Base-by-base conservation (phyloP, 2,329 filamentous ascomycete genomes). In the Ilyonectria sp. region DNA sequence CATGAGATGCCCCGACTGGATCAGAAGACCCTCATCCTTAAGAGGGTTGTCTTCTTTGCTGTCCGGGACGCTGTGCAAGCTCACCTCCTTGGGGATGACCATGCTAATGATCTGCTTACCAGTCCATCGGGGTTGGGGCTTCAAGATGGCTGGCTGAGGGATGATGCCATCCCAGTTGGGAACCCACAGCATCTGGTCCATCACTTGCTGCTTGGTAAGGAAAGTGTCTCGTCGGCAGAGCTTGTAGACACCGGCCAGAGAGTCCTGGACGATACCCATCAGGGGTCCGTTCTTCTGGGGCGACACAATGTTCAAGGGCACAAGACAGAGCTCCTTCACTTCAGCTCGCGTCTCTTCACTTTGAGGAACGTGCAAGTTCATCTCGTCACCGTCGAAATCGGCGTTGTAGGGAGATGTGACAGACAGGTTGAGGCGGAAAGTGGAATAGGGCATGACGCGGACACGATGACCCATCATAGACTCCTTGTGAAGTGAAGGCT, bases 401-500 rank as follows among this genome's bases (percentile, higher is more conserved):
- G 96, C 96, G 84, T 99, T 99, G 87, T 99, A 99, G 0, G 96
- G 96, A 31, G 95, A 97, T 1, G 97, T 99, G 78, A 99, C 96
- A 0, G 96, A 99, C 74, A 99, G 83, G 78, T 99, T 99, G 53
- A 99, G 89, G 71, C 96, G 92, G 86, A 99, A 99, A 1, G 96
- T 99, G 6, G 96, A 99, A 82, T 97, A 99, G 3, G 96, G 96
- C 95, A 99, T 98, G 68, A 99, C 96, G 68, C 92, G 92, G 70
- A 99, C 96, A 75, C 94, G 91, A 83, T 99, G 96, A 82, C 94
- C 96, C 97, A 99, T 99, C 96, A 99, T 99, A 68, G 96, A 99
- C 80, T 99, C 96, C 83, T 99, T 99, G 87, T 99, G 96, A 77
- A 99, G 87, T 40, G 96, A 99, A 1, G 96, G 96, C 80, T 99